These are phyloP conservation scores for Ophiostoma sp. DNA, from an alignment of 2,329 filamentous ascomycete genomes.

Conservation along the genomic window DNA sequence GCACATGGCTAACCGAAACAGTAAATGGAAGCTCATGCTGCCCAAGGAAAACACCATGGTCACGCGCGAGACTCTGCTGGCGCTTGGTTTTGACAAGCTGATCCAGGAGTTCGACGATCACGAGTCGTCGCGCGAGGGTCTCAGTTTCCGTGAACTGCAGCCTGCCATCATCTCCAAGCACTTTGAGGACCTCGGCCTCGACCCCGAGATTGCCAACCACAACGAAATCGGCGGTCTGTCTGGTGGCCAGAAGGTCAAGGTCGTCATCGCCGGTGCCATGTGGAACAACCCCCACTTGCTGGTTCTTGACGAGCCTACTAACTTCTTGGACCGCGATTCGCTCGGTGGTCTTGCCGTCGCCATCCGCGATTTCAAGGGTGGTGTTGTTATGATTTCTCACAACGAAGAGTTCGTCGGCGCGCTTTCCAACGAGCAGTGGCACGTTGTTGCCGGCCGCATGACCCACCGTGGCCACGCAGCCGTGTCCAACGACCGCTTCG, in stretches of 20 bases:
- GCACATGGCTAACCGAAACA: slow-evolving; percentile 37
- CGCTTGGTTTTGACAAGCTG: slow-evolving; percentile 85
- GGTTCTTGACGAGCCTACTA: slow-evolving; percentile 96
- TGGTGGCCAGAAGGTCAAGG: slow-evolving; percentile 98
- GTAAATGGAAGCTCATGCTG: slow-evolving; percentile 79
- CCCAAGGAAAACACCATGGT: slow-evolving; percentile 93
- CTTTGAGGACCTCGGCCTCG: slow-evolving; percentile 92
- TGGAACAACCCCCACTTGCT: slow-evolving; percentile 99
- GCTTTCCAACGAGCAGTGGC: slow-evolving; percentile 93
- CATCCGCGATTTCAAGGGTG: slow-evolving; percentile 96
- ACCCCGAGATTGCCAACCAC: slow-evolving; percentile 97
- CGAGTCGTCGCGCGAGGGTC: slow-evolving; percentile 95
- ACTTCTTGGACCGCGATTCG: slow-evolving; percentile 97
- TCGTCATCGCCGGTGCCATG: slow-evolving; percentile 92
- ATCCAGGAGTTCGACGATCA: slow-evolving; percentile 98
- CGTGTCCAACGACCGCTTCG: slow-evolving; percentile 74
- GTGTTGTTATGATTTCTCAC: slow-evolving; percentile 98
- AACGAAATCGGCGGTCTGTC: slow-evolving; percentile 95
- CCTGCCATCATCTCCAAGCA: slow-evolving; percentile 94
- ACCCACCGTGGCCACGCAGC: slow-evolving; percentile 74
- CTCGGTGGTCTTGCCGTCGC: slow-evolving; percentile 95
- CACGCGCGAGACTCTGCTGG: slow-evolving; percentile 81
- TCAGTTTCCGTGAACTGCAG: slow-evolving; percentile 89
- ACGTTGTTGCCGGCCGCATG: slow-evolving; percentile 81
- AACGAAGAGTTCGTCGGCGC: slow-evolving; percentile 98